These are phyloP conservation scores for Verticillium alfalfae DNA, from an alignment of 2,329 filamentous ascomycete genomes.

Conservation along the genomic window DNA sequence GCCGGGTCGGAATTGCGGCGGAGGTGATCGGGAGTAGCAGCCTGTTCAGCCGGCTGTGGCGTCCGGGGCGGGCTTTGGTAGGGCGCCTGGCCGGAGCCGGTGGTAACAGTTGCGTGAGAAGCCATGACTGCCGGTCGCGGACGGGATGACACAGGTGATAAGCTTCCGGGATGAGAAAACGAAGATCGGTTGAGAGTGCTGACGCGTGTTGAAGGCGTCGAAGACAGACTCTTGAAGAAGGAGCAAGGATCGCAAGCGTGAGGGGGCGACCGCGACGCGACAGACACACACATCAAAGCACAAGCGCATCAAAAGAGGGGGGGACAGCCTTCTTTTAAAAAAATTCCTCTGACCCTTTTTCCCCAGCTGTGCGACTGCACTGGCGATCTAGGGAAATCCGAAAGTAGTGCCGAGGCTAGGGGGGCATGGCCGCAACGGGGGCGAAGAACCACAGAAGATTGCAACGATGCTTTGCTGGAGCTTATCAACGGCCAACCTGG, in stretches of 20 bases:
- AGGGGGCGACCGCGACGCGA: slow-evolving; percentile 3
- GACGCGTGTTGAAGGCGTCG: background rate
- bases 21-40: slow-evolving; percentile 1
- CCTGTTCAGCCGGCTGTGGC: slow-evolving; percentile 1
- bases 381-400: slow-evolving; percentile 6
- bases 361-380: slow-evolving; percentile 3
- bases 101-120: background rate
- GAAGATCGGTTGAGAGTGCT: background rate
- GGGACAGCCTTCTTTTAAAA: slow-evolving; percentile 10
- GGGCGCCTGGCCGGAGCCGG: background rate
- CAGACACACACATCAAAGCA: slow-evolving; percentile 6
- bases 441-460: background rate
- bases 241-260: background rate
- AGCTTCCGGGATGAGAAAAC: background rate
- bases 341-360: slow-evolving; percentile 1
- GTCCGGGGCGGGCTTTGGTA: slow-evolving; percentile 3
- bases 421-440: background rate
- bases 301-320: background rate
- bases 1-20: slow-evolving; percentile 24
- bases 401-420: slow-evolving; percentile 11
- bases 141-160: background rate
- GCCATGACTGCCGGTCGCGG: background rate
- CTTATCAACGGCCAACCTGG: slow-evolving; percentile 12
- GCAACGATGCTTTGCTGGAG: slow-evolving; percentile 3
- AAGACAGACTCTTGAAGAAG: background rate